These are phyloP conservation scores for Erigeron canadensis DNA, from an alignment of 129 eudicot species.

Conservation along the genomic window DNA sequence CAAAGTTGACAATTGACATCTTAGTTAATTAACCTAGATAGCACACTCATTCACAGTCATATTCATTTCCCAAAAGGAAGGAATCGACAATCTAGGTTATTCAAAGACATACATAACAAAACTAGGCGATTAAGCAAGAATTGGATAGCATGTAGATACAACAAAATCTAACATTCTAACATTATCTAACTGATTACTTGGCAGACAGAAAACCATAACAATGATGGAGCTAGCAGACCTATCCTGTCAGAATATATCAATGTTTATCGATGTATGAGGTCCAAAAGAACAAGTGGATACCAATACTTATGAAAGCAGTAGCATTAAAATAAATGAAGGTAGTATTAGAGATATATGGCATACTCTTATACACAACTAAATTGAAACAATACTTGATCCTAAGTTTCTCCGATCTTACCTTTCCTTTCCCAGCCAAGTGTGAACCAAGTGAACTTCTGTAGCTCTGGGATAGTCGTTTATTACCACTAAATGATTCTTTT, in stretches of 20 bases:
- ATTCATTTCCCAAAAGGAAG: not conserved
- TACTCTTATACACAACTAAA: constrained; percentile 30
- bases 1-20: not conserved
- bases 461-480: constrained; percentile 35
- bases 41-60: not conserved
- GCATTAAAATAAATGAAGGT: constrained; percentile 17
- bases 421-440: constrained; percentile 45
- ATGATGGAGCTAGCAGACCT: constrained; percentile 1
- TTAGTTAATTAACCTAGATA: not conserved
- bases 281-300: not conserved
- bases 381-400: constrained; percentile 42
- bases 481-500: constrained; percentile 30
- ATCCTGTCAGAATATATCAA: not conserved
- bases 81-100: not conserved
- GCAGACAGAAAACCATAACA: constrained; percentile 16
- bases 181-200: not conserved
- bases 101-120: not conserved
- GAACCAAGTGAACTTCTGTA: constrained; percentile 44
- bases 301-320: constrained; percentile 20
- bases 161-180: not conserved
- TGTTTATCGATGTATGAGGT: not conserved
- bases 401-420: constrained; percentile 59
- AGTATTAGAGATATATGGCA: constrained; percentile 31
- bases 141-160: not conserved
- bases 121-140: not conserved